A percentile compares a stretch with the other conserved stretches of the same genome.
These are phyloP conservation scores for Claviceps sorghi DNA, from an alignment of 2,329 filamentous ascomycete species.

Conservation along the genomic window DNA sequence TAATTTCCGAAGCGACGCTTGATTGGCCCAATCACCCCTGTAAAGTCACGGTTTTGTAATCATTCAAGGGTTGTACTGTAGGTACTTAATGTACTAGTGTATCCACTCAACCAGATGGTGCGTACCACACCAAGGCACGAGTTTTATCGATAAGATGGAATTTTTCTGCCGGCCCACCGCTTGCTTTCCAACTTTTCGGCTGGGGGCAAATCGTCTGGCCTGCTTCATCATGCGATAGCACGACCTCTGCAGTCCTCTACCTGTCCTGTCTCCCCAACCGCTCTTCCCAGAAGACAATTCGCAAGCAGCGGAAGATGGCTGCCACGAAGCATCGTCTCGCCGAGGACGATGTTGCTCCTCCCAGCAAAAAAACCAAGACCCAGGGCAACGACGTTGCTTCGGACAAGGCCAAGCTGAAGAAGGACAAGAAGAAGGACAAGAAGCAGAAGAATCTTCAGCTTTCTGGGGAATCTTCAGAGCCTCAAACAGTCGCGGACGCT, in stretches of 20 bases:
- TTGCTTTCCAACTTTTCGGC: neutral
- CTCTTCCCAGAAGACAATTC: neutral
- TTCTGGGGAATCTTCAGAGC: constrained; percentile 9
- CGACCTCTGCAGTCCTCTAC: neutral
- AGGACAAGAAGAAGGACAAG: constrained; percentile 12
- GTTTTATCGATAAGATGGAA: constrained; percentile 19
- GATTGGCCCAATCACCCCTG: too few relatives aligned
- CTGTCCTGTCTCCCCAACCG: neutral
- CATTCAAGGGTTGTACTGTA: too few relatives aligned
- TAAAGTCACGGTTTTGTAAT: too few relatives aligned
- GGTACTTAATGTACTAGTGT: too few relatives aligned
- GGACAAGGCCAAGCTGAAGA: constrained; percentile 23
- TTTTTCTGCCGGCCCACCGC: constrained; percentile 10
- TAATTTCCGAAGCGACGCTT: too few relatives aligned
- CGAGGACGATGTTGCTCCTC: constrained; percentile 21
- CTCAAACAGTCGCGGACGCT: constrained; percentile 10
- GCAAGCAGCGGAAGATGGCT: constrained; percentile 17
- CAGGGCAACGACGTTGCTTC: constrained; percentile 13
- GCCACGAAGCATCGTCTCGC: constrained; percentile 25
- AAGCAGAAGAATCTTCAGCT: constrained; percentile 18
- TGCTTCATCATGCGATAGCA: neutral
- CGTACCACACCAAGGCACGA: neutral
- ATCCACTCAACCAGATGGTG: neutral
- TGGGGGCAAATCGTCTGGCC: neutral
- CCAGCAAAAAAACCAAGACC: constrained; percentile 27